A percentile compares a stretch with the other conserved stretches of the same genome.
phyloP scores from a whole-genome alignment of 768 basidiomycete species.

The Candolleomyces eurysporus region DNA sequence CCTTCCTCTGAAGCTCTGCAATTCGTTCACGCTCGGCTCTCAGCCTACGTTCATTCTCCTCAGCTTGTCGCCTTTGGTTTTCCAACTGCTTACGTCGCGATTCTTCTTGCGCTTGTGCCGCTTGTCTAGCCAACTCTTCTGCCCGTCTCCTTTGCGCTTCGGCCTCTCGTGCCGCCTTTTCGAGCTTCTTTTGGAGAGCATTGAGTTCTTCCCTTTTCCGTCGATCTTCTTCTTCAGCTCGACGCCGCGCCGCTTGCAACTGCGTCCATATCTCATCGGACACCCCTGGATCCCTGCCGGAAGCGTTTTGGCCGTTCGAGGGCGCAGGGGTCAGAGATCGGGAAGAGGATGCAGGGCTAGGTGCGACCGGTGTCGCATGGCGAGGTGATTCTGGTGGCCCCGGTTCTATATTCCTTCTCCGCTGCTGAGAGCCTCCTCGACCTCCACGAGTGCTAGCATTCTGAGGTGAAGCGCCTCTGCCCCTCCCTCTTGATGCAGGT shows the following conservation, averaged over 20 bases:
- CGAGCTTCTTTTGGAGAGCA: neutral
- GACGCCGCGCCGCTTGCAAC: slow-evolving; percentile 40
- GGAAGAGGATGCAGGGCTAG: neutral
- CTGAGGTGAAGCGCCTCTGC: neutral
- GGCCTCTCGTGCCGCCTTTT: slow-evolving; percentile 14
- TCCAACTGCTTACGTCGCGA: slow-evolving; percentile 26
- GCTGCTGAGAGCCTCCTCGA: neutral
- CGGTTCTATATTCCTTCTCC: neutral
- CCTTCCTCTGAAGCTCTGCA: neutral
- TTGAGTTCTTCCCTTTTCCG: slow-evolving; percentile 13
- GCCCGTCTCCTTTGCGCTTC: slow-evolving; percentile 10
- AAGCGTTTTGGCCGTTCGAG: neutral
- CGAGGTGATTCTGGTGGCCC: neutral
- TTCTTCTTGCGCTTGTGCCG: slow-evolving; percentile 23
- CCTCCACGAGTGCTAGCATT: no score
- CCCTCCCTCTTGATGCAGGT: neutral
- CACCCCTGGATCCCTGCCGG: slow-evolving; percentile 48
- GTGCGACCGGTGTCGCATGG: no score
- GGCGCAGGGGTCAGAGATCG: slow-evolving; percentile 2
- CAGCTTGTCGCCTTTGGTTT: slow-evolving; percentile 25
- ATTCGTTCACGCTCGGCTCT: slow-evolving; percentile 13
- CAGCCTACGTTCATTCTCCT: slow-evolving; percentile 18
- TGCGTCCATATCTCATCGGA: slow-evolving; percentile 50
- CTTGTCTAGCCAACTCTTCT: slow-evolving; percentile 1
- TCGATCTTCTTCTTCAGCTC: slow-evolving; percentile 27